These are phyloP conservation scores for Gamsiella multidivaricata DNA, from an alignment of 192 early-diverging fungal species.

Conservation along the genomic window DNA sequence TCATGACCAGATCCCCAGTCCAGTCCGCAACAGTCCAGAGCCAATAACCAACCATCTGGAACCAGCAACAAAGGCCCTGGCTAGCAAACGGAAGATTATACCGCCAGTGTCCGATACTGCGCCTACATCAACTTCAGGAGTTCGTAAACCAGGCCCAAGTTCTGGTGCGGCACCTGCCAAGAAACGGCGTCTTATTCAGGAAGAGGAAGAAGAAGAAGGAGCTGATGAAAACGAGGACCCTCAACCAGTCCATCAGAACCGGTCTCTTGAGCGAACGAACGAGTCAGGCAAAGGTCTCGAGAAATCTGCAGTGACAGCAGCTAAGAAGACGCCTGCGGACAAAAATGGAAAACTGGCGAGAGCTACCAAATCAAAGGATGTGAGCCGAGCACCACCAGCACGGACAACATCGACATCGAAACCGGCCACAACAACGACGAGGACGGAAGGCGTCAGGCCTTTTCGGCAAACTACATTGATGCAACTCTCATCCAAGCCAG, in stretches of 20 bases:
- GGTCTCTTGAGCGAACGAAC: not conserved
- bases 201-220: constrained; percentile 44
- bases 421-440: not conserved
- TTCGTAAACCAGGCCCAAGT: not conserved
- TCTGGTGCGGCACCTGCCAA: not conserved
- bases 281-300: not conserved
- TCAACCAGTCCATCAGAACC: not conserved
- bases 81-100: constrained; percentile 5
- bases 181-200: constrained; percentile 32
- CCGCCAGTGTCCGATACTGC: not conserved
- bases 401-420: not conserved
- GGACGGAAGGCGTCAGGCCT: not conserved
- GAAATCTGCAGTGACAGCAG: not conserved
- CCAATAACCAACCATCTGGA: not conserved
- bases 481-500: constrained; percentile 14
- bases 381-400: not conserved
- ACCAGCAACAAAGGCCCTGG: not conserved
- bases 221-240: constrained; percentile 50
- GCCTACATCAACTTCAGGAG: not conserved
- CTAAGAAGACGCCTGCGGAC: not conserved
- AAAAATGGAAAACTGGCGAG: not conserved
- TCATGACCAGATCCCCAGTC: constrained; percentile 1
- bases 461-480: constrained; percentile 33
- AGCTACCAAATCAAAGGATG: not conserved
- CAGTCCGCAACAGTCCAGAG: not conserved